Evolutionary conservation across 495 filamentous ascomycete species (phyloP).

Genomic region (Talaromyces trachyspermus): DNA sequence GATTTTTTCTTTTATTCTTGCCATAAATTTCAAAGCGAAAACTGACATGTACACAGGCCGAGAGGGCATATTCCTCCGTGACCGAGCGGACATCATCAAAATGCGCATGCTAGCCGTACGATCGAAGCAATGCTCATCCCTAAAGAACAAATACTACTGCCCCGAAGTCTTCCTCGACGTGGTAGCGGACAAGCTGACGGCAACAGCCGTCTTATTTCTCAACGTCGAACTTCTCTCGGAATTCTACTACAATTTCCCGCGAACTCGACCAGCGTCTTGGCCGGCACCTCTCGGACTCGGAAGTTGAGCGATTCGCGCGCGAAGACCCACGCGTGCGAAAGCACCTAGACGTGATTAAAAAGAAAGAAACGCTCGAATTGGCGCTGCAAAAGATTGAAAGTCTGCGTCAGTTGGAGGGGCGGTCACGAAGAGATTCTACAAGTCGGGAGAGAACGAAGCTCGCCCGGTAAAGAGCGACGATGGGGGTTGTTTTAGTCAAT

Average conservation of each 20-base stretch:
- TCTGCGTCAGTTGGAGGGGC: constrained; percentile 65
- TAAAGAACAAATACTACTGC: constrained; percentile 90
- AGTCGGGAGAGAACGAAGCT: not conserved
- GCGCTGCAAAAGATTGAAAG: constrained; percentile 92
- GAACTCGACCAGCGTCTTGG: constrained; percentile 86
- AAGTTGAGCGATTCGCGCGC: constrained; percentile 83
- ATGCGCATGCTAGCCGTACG: constrained; percentile 83
- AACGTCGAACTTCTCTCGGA: constrained; percentile 95
- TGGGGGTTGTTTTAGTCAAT: constrained; percentile 2
- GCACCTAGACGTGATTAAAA: constrained; percentile 82
- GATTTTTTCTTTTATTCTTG: constrained; percentile 2
- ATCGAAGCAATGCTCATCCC: constrained; percentile 73
- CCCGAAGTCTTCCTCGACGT: constrained; percentile 96
- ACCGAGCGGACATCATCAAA: constrained; percentile 79
- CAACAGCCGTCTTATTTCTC: constrained; percentile 92
- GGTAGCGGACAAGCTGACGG: constrained; percentile 88
- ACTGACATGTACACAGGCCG: constrained; percentile 49
- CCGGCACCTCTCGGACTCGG: constrained; percentile 63
- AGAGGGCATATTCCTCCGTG: constrained; percentile 87
- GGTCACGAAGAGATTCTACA: constrained; percentile 6
- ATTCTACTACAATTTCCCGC: constrained; percentile 95
- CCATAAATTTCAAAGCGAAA: constrained; percentile 12
- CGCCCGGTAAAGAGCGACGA: not conserved
- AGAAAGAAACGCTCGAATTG: constrained; percentile 89
- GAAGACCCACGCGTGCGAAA: constrained; percentile 84